A percentile compares a stretch with the other conserved stretches of the same genome.
Conservation (phyloP, 2,329 filamentous ascomycete species). For the Waltergamsia citrina region DNA sequence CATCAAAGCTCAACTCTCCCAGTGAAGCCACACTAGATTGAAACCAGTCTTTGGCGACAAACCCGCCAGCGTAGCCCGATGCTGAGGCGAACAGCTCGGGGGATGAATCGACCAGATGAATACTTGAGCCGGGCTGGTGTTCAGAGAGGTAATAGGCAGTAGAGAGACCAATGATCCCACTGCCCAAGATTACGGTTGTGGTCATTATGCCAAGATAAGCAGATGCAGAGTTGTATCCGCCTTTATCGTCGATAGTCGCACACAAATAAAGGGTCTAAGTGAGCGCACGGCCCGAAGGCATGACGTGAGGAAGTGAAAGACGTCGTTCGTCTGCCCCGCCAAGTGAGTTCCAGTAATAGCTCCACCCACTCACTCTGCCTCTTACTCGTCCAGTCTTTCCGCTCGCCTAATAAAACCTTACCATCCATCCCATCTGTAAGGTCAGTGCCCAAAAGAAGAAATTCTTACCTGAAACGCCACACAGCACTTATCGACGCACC, state of each 20-base stretch:
- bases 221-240: neutral
- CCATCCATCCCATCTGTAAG: no score
- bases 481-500: no score
- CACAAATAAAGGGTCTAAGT: no score
- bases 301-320: neutral
- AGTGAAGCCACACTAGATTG: slow-evolving; percentile 44
- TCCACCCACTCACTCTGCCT: neutral
- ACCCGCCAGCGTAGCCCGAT: slow-evolving; percentile 66
- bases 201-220: slow-evolving; percentile 21
- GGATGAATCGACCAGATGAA: slow-evolving; percentile 37
- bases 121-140: slow-evolving; percentile 27
- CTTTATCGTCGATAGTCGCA: no score
- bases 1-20: slow-evolving; percentile 57
- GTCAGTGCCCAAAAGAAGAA: no score
- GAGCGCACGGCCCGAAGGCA: no score
- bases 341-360: no score
- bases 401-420: no score
- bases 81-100: slow-evolving; percentile 59
- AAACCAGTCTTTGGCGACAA: slow-evolving; percentile 68
- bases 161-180: slow-evolving; percentile 60
- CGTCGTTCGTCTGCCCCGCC: no score
- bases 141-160: slow-evolving; percentile 64
- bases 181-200: slow-evolving; percentile 56
- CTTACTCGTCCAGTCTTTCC: neutral
- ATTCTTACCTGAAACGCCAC: no score